phyloP scores from a whole-genome alignment of 768 basidiomycete genomes.

The Hericium erinaceus region DNA sequence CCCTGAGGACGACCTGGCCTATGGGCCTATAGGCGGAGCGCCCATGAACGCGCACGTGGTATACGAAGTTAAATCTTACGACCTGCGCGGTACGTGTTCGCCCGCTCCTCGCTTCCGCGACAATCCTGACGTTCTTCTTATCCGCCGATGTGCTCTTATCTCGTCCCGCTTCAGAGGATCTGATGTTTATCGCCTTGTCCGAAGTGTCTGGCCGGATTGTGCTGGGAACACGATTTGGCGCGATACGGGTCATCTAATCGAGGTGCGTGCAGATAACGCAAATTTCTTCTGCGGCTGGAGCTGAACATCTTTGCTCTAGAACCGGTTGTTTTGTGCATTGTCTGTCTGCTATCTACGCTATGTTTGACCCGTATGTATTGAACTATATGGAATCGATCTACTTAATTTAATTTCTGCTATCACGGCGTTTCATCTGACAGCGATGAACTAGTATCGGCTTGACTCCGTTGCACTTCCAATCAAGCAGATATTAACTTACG shows the following conservation, averaged over 20 bases:
- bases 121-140: not conserved
- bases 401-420: too few species aligned
- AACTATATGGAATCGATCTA: too few species aligned
- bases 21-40: not conserved
- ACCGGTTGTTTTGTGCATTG: too few species aligned
- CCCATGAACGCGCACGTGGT: constrained; percentile 16
- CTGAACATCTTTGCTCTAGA: too few species aligned
- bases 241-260: constrained; percentile 15
- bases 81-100: constrained; percentile 19
- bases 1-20: not conserved
- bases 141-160: not conserved
- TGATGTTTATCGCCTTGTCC: constrained; percentile 23
- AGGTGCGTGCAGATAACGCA: not conserved
- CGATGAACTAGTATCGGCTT: too few species aligned
- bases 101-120: not conserved
- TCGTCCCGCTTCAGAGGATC: constrained; percentile 16
- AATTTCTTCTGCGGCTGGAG: too few species aligned
- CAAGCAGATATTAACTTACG: too few species aligned
- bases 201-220: constrained; percentile 21
- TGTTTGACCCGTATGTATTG: too few species aligned
- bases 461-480: too few species aligned
- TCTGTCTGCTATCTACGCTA: too few species aligned
- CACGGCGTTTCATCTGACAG: too few species aligned
- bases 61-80: constrained; percentile 22
- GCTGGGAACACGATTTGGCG: constrained; percentile 20